Evolutionary conservation across 1,284 basidiomycete genomes (phyloP).

Genomic region (Ceratobasidium sp.): DNA sequence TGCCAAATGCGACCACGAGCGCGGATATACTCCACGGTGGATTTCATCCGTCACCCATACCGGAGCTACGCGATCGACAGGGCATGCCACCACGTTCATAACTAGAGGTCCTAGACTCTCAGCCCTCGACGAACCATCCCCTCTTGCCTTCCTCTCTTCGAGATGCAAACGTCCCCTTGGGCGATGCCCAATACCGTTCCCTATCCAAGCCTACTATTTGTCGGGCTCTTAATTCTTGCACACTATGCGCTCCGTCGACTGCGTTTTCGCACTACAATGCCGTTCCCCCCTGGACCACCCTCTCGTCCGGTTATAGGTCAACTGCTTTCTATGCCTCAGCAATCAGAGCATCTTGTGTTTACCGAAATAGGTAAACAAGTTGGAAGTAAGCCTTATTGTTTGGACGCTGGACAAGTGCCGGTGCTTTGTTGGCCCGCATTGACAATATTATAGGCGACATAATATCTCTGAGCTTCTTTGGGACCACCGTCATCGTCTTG

Average conservation of each 20-base stretch:
- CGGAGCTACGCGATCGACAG: neutral
- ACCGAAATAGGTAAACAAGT: neutral
- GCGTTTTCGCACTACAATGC: neutral
- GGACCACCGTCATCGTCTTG: slow-evolving; percentile 28
- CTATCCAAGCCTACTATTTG: neutral
- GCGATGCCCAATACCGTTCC: neutral
- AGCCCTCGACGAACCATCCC: neutral
- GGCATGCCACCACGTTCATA: neutral
- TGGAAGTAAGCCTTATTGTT: slow-evolving; percentile 1
- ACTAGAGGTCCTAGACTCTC: neutral
- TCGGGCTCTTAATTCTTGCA: neutral
- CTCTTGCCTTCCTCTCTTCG: neutral
- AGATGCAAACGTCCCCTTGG: neutral
- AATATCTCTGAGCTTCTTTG: slow-evolving; percentile 35
- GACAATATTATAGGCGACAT: slow-evolving; percentile 39
- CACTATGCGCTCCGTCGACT: neutral
- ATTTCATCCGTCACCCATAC: neutral
- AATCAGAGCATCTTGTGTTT: slow-evolving; percentile 2
- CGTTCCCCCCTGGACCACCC: slow-evolving; percentile 14
- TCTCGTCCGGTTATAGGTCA: slow-evolving; percentile 27
- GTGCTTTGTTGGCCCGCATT: neutral
- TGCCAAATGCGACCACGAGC: neutral
- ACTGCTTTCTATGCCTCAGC: slow-evolving; percentile 15
- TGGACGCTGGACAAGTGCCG: neutral
- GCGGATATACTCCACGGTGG: neutral